Conservation (phyloP, 495 filamentous ascomycete genomes). For the Penicillium salamii region DNA sequence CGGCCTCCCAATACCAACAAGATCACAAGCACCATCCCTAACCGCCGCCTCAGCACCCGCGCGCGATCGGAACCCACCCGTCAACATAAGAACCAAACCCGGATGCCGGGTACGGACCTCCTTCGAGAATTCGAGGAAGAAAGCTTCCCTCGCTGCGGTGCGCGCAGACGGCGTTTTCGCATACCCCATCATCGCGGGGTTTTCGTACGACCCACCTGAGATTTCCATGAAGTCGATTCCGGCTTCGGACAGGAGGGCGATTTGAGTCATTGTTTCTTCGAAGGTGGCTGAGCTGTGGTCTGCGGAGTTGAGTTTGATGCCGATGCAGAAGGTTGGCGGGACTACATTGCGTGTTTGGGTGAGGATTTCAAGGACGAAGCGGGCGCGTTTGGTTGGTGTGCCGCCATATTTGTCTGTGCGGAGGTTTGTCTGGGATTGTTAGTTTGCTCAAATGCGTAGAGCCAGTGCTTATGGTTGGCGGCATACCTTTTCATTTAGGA, state of each 20-base stretch:
- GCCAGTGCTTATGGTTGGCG: not conserved
- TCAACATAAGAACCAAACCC: conserved; percentile 46
- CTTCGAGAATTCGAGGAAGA: conserved; percentile 58
- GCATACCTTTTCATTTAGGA: conserved; percentile 38
- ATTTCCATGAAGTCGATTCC: conserved; percentile 64
- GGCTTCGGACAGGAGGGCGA: conserved; percentile 47
- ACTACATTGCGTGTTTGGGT: conserved; percentile 40
- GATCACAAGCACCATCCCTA: conserved; percentile 50
- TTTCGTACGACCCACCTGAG: conserved; percentile 56
- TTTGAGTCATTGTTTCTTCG: conserved; percentile 51
- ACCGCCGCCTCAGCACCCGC: conserved; percentile 54
- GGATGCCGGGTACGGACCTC: conserved; percentile 44
- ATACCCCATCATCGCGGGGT: conserved; percentile 41
- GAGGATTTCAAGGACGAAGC: conserved; percentile 49
- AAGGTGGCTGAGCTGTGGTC: conserved; percentile 48
- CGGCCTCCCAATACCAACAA: conserved; percentile 57
- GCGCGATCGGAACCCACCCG: conserved; percentile 55
- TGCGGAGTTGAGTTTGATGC: conserved; percentile 62
- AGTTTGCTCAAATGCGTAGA: not conserved
- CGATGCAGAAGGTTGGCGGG: conserved; percentile 50
- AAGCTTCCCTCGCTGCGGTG: conserved; percentile 54
- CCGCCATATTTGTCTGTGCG: conserved; percentile 51
- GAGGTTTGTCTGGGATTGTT: conserved; percentile 33
- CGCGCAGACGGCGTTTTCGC: conserved; percentile 25
- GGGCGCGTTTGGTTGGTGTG: conserved; percentile 39